These are phyloP conservation scores for Pichia sp. DNA, from an alignment of 1,139 yeast genomes.

Conservation along the genomic window DNA sequence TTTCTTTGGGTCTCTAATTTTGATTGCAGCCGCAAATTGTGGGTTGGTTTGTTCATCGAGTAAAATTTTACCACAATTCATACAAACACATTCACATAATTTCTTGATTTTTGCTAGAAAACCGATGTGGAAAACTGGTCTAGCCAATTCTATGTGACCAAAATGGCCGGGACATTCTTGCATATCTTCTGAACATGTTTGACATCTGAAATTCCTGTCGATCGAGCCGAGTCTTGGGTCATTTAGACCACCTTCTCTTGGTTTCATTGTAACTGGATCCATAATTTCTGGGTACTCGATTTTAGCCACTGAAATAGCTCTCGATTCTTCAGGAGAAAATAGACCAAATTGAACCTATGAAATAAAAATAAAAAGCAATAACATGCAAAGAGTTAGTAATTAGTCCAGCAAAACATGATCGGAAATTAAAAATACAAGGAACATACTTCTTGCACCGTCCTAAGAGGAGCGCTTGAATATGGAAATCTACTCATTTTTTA, in stretches of 20 bases:
- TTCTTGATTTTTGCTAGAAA: slow-evolving; percentile 90
- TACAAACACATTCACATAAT: slow-evolving; percentile 93
- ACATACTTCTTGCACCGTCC: slow-evolving; percentile 88
- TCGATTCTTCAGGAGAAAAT: slow-evolving; percentile 93
- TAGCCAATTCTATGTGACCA: slow-evolving; percentile 96
- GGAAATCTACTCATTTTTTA: slow-evolving; percentile 52
- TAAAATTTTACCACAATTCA: slow-evolving; percentile 94
- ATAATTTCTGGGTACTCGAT: slow-evolving; percentile 97
- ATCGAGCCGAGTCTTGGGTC: slow-evolving; percentile 97
- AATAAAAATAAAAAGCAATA: not conserved
- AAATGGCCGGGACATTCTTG: slow-evolving; percentile 99
- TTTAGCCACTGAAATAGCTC: slow-evolving; percentile 95
- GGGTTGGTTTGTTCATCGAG: slow-evolving; percentile 77
- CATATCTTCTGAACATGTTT: slow-evolving; percentile 99
- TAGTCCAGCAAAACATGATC: not conserved
- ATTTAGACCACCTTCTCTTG: slow-evolving; percentile 93
- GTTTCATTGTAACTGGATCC: slow-evolving; percentile 94
- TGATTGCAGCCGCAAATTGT: slow-evolving; percentile 82
- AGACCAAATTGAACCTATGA: slow-evolving; percentile 86
- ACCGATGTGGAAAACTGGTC: slow-evolving; percentile 97
- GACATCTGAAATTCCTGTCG: slow-evolving; percentile 95
- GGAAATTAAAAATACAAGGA: not conserved
- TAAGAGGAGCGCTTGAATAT: slow-evolving; percentile 95
- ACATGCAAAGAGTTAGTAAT: slow-evolving; percentile 3
- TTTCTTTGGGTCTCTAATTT: slow-evolving; percentile 89